These are phyloP conservation scores for Cercospora berteroae DNA, from an alignment of 2,329 filamentous ascomycete genomes.

Conservation along the genomic window DNA sequence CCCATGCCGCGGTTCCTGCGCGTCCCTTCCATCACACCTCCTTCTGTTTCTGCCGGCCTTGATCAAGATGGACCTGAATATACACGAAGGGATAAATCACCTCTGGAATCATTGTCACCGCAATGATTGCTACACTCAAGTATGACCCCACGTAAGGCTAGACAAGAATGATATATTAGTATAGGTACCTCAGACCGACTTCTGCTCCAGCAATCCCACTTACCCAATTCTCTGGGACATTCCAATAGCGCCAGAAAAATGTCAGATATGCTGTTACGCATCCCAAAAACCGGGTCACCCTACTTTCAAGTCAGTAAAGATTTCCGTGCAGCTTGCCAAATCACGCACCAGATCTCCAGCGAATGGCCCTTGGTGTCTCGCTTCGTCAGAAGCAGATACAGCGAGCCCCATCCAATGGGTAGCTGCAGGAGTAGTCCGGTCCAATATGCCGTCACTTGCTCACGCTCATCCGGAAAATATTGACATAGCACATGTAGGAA, in stretches of 20 bases:
- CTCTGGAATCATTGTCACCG: slow-evolving; percentile 41
- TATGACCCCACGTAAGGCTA: slow-evolving; percentile 37
- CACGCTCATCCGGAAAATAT: slow-evolving; percentile 41
- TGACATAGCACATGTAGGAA: slow-evolving; percentile 33
- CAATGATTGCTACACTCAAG: slow-evolving; percentile 39
- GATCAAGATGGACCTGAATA: slow-evolving; percentile 31
- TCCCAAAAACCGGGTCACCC: slow-evolving; percentile 42
- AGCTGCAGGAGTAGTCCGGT: slow-evolving; percentile 41
- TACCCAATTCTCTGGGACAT: slow-evolving; percentile 41
- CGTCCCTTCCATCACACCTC: not conserved
- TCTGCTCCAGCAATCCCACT: not conserved
- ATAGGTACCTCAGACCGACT: not conserved
- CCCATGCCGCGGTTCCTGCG: not conserved
- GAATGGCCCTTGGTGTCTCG: slow-evolving; percentile 41
- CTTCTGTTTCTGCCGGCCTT: slow-evolving; percentile 5
- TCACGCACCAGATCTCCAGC: slow-evolving; percentile 42
- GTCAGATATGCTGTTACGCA: slow-evolving; percentile 42
- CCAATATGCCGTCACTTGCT: slow-evolving; percentile 44
- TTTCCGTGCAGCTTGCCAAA: not conserved
- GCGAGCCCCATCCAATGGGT: slow-evolving; percentile 41
- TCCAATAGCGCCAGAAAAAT: slow-evolving; percentile 43
- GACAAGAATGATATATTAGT: not conserved
- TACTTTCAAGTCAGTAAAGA: slow-evolving; percentile 17
- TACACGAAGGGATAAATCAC: slow-evolving; percentile 42
- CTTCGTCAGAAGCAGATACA: slow-evolving; percentile 35